Evolutionary conservation across 2,329 filamentous ascomycete genomes (phyloP).

Genomic region (Talaromyces albobiverticillius): DNA sequence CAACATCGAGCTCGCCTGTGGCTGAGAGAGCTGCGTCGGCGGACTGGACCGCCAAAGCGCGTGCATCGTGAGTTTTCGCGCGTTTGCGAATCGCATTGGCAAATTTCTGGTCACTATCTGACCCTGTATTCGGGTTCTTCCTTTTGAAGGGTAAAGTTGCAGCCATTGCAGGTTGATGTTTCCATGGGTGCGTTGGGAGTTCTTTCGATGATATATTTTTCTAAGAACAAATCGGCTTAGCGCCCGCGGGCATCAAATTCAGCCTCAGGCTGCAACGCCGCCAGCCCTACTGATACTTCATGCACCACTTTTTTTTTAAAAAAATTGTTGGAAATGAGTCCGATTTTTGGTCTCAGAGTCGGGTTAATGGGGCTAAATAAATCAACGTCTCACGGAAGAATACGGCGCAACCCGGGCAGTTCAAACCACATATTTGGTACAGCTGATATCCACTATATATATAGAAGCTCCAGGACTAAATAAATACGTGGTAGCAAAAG

Average conservation of each 20-base stretch:
- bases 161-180: slow-evolving; percentile 26
- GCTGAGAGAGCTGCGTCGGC: slow-evolving; percentile 50
- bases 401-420: no score
- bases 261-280: background rate
- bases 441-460: no score
- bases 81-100: slow-evolving; percentile 38
- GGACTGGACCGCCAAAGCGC: slow-evolving; percentile 43
- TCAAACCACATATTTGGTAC: no score
- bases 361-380: no score
- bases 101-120: slow-evolving; percentile 20
- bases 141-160: slow-evolving; percentile 30
- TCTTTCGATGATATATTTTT: background rate
- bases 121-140: slow-evolving; percentile 22
- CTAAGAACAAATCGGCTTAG: background rate
- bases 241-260: background rate
- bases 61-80: slow-evolving; percentile 42
- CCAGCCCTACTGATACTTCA: no score
- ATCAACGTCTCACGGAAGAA: no score
- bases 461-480: no score
- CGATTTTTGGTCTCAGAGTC: no score
- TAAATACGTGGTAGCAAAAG: no score
- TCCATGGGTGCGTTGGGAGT: background rate
- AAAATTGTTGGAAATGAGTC: no score
- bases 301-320: no score
- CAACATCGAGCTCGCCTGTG: slow-evolving; percentile 78